phyloP scores from a whole-genome alignment of 331 rosid genomes.

The Cucumis variabilis region DNA sequence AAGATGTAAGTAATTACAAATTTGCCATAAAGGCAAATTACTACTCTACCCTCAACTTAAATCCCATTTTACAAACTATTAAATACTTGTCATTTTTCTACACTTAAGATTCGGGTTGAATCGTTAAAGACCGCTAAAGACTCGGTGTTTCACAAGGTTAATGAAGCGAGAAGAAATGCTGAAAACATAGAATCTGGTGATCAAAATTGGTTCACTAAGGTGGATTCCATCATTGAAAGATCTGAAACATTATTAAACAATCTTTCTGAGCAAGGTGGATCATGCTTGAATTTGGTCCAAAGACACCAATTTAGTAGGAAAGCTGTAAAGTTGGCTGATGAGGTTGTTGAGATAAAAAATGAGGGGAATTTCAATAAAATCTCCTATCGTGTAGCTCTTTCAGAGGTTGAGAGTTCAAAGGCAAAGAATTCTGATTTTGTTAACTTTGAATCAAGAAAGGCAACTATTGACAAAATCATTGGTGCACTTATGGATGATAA shows the following conservation, averaged over 20 bases:
- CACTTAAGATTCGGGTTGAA: not conserved
- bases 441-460: too few species aligned
- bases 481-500: not conserved
- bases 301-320: not conserved
- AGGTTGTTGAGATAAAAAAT: not conserved
- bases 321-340: not conserved
- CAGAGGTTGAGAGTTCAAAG: not conserved
- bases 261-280: not conserved
- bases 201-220: not conserved
- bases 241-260: not conserved
- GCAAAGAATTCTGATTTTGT: not conserved
- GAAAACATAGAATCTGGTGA: not conserved
- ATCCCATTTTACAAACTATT: too few species aligned
- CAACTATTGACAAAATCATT: too few species aligned
- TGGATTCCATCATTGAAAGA: not conserved
- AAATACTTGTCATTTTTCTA: too few species aligned
- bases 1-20: too few species aligned
- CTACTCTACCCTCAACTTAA: too few species aligned
- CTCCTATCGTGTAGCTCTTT: not conserved
- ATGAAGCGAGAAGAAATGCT: not conserved
- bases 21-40: too few species aligned
- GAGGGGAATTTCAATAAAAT: not conserved
- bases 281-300: not conserved
- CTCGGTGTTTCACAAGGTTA: not conserved
- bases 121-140: not conserved